Evolutionary conservation across 2,329 filamentous ascomycete species (phyloP), one percentile per base, ranked within the genome.

Genomic region (Diaporthe citri): DNA sequence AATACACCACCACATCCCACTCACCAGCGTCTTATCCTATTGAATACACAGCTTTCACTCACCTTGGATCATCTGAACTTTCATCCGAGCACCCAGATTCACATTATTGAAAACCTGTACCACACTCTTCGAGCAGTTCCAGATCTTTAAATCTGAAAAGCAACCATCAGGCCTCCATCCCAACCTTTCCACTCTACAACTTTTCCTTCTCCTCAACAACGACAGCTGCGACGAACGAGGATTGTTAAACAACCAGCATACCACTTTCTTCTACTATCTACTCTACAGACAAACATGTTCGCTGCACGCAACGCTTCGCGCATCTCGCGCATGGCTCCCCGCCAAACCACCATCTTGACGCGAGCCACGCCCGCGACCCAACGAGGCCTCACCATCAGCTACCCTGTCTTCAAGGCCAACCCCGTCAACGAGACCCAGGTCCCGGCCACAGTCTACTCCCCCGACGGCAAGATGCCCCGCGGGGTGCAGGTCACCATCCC

Each of bases 371-470:
- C 57, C 3, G 28, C 57, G 3, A 3, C 46, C 7, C 15, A 34
- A 0, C 85, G 85, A 48, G 78, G 83, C 46, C 84, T 87, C 77
- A 83, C 82, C 17, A 78, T 82, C 56, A 84, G 84, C 2, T 78
- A 82, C 28, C 77, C 81, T 57, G 84, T 84, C 77, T 77, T 80
- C 71, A 89, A 87, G 81, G 87, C 86, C 78, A 88, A 87, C 75
- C 87, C 89, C 17, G 87, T 91, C 77, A 87, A 86, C 77, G 89
- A 91, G 84, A 88, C 88, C 78, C 88, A 90, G 79, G 83, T 91
- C 22, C 88, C 89, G 39, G 88, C 90, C 73, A 89, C 89, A 31
- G 84, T 89, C 78, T 91, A 90, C 81, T 82, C 81, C 41, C 83
- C 86, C 8, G 85, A 88, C 74, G 80, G 83, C 72, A 87, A 89